These are phyloP conservation scores for Phaeomoniella chlamydospora DNA, from an alignment of 2,329 filamentous ascomycete genomes.

Conservation along the genomic window DNA sequence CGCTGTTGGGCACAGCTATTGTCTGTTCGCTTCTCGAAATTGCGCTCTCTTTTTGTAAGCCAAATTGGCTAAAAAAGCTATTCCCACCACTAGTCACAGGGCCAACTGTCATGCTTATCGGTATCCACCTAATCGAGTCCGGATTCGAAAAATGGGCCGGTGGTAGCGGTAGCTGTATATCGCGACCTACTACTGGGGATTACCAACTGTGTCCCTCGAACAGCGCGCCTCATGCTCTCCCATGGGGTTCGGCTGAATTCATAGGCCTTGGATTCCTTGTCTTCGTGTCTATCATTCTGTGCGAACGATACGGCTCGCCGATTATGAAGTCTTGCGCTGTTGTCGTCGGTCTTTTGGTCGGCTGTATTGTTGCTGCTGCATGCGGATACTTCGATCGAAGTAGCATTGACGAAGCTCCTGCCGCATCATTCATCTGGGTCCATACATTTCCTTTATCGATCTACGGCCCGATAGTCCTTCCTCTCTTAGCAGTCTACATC, in stretches of 20 bases:
- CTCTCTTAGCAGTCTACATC: conserved; percentile 41
- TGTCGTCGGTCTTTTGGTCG: conserved; percentile 48
- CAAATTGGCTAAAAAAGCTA: conserved; percentile 42
- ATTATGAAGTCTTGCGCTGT: conserved; percentile 58
- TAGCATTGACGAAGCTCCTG: conserved; percentile 45
- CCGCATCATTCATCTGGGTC: conserved; percentile 56
- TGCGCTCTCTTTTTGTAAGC: conserved; percentile 48
- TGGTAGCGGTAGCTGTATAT: conserved; percentile 35
- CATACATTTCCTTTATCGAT: conserved; percentile 51
- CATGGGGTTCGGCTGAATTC: conserved; percentile 49
- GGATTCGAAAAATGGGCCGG: conserved; percentile 59
- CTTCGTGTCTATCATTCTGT: conserved; percentile 52
- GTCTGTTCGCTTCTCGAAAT: conserved; percentile 43
- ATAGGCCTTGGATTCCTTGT: conserved; percentile 54
- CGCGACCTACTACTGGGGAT: conserved; percentile 25
- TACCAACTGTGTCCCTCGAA: conserved; percentile 43
- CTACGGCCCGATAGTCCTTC: conserved; percentile 52
- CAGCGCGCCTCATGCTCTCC: conserved; percentile 44
- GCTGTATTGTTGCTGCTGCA: conserved; percentile 52
- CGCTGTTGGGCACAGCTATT: conserved; percentile 42
- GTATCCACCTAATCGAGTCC: conserved; percentile 46
- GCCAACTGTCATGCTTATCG: conserved; percentile 52
- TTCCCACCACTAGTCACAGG: conserved; percentile 58
- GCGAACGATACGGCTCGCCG: conserved; percentile 53
- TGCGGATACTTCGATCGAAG: conserved; percentile 49